These are phyloP conservation scores for Tricholoma sp. DNA, from an alignment of 768 basidiomycete species.

Conservation along the genomic window DNA sequence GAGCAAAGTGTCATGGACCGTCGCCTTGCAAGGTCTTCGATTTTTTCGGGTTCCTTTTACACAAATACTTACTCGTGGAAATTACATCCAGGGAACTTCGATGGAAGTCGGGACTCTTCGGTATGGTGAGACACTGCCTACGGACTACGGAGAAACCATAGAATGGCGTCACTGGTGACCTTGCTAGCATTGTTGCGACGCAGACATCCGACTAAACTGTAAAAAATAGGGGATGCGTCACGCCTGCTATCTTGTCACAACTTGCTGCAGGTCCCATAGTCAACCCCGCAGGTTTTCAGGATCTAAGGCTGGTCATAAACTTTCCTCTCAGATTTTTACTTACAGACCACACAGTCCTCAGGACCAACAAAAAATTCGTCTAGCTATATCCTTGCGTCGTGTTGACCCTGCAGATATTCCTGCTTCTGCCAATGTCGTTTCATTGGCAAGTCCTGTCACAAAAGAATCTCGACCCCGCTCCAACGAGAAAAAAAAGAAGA, in stretches of 20 bases:
- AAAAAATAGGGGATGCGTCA: conserved; percentile 66
- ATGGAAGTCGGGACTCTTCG: conserved; percentile 56
- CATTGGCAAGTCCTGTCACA: neutral
- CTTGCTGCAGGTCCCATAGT: conserved; percentile 41
- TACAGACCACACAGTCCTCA: conserved; percentile 31
- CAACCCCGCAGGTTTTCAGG: conserved; percentile 44
- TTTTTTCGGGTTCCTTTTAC: neutral
- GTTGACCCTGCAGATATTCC: conserved; percentile 60
- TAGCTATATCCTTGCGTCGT: conserved; percentile 48
- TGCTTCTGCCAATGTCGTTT: conserved; percentile 27
- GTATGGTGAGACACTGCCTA: conserved; percentile 50
- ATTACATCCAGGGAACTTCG: conserved; percentile 30
- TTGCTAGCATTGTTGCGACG: neutral
- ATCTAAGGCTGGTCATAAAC: conserved; percentile 40
- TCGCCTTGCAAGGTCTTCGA: conserved; percentile 44
- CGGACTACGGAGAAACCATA: conserved; percentile 54
- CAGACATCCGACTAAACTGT: conserved; percentile 2
- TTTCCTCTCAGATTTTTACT: neutral
- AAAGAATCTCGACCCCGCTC: conserved; percentile 12
- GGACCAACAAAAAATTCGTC: conserved; percentile 60
- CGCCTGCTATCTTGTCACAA: conserved; percentile 45
- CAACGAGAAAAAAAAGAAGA: conserved; percentile 35
- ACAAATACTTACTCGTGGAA: neutral
- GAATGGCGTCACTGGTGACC: conserved; percentile 76
- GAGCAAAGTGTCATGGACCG: conserved; percentile 65